These are phyloP conservation scores for Chlamydomonas sp. DNA, from an alignment of 139 green algal species.

Conservation along the genomic window DNA sequence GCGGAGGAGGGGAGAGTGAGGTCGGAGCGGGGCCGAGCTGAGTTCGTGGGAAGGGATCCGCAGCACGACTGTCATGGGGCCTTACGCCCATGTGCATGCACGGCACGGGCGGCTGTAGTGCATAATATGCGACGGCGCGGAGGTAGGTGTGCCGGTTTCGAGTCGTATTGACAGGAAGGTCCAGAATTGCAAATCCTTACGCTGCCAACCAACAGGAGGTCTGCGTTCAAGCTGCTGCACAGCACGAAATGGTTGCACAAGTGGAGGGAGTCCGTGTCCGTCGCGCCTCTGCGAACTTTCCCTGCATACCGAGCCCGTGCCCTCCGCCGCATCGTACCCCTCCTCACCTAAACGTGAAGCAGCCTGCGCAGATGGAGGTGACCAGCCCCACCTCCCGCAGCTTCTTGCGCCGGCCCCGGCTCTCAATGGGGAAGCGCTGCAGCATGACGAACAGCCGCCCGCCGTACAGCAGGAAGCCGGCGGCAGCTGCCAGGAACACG, in stretches of 20 bases:
- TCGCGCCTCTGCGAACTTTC: not conserved
- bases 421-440: constrained; percentile 96
- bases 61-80: too few species aligned
- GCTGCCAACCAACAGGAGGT: too few species aligned
- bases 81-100: too few species aligned
- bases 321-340: too few species aligned
- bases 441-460: constrained; percentile 94
- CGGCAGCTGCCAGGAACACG: constrained; percentile 82
- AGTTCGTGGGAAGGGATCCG: not conserved
- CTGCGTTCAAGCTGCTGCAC: too few species aligned
- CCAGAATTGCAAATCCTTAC: too few species aligned
- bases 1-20: not conserved
- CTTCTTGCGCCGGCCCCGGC: constrained; percentile 93
- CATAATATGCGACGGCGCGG: too few species aligned
- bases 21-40: not conserved
- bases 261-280: not conserved
- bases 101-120: too few species aligned
- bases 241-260: too few species aligned
- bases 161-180: too few species aligned
- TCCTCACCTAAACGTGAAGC: constrained; percentile 83
- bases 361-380: constrained; percentile 91
- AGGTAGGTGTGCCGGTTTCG: too few species aligned
- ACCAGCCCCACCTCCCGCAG: constrained; percentile 94
- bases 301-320: too few species aligned
- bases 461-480: constrained; percentile 95